Conservation (phyloP, 805 yeast genomes). For the Candida ponderosae region DNA sequence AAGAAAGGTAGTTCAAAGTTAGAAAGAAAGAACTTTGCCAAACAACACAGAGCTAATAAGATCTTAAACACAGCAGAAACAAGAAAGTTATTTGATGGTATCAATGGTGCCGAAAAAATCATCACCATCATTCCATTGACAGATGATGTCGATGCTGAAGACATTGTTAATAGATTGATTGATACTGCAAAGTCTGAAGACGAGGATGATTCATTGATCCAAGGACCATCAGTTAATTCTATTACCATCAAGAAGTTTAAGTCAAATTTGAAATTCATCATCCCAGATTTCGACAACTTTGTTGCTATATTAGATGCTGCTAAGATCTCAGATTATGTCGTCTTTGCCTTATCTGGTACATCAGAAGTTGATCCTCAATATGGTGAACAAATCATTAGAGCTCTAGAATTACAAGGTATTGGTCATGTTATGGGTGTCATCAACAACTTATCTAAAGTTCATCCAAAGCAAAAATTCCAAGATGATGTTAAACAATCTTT, state of each 20-base stretch:
- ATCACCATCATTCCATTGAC: constrained; percentile 78
- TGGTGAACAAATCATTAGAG: constrained; percentile 88
- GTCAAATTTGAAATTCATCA: constrained; percentile 60
- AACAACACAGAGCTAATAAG: constrained; percentile 71
- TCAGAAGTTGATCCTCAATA: constrained; percentile 70
- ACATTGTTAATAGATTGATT: constrained; percentile 46
- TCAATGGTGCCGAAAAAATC: constrained; percentile 74
- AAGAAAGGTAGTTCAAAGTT: constrained; percentile 30
- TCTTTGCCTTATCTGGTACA: constrained; percentile 83
- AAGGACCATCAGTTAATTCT: constrained; percentile 42
- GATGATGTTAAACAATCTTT: constrained; percentile 58
- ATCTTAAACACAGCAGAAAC: constrained; percentile 48
- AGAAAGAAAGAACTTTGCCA: constrained; percentile 72
- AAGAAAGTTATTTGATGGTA: constrained; percentile 73
- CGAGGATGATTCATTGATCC: constrained; percentile 24
- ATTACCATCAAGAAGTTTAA: constrained; percentile 59
- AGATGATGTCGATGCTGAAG: constrained; percentile 51
- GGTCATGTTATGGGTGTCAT: constrained; percentile 75
- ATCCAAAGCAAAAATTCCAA: constrained; percentile 71
- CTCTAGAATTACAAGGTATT: constrained; percentile 87
- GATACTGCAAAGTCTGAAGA: constrained; percentile 26
- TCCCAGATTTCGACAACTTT: constrained; percentile 64
- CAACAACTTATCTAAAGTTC: constrained; percentile 59
- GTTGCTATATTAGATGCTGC: constrained; percentile 76
- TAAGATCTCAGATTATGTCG: constrained; percentile 80